phyloP scores from a whole-genome alignment of 371 early-diverging fungal genomes.

The Massospora cicadina region DNA sequence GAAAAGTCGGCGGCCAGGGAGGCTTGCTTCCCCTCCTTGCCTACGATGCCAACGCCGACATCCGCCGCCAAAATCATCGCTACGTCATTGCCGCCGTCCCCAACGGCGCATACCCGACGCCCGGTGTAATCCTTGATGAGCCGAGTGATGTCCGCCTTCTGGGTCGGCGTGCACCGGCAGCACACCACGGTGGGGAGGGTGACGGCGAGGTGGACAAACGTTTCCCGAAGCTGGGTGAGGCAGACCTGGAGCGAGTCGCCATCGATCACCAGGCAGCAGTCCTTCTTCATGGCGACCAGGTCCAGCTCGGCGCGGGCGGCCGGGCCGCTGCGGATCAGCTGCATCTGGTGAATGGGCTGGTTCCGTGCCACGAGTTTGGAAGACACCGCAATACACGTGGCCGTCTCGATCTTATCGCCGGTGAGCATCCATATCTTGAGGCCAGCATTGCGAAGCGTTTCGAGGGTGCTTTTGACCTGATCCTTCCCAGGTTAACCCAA shows the following conservation, averaged over 20 bases:
- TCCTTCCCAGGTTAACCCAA: constrained; percentile 24
- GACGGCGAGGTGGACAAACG: constrained; percentile 70
- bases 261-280: constrained; percentile 89
- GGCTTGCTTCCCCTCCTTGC: constrained; percentile 98
- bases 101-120: constrained; percentile 80
- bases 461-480: constrained; percentile 82
- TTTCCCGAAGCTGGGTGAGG: constrained; percentile 51
- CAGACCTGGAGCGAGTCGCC: constrained; percentile 68
- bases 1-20: constrained; percentile 96
- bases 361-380: constrained; percentile 81
- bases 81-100: constrained; percentile 99
- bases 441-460: constrained; percentile 89
- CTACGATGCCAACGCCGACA: constrained; percentile 96
- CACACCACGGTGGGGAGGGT: constrained; percentile 84
- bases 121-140: constrained; percentile 60
- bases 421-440: constrained; percentile 99
- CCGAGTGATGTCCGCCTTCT: constrained; percentile 94
- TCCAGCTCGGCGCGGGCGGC: constrained; percentile 49
- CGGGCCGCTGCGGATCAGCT: constrained; percentile 30
- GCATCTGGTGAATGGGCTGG: constrained; percentile 58
- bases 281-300: constrained; percentile 31
- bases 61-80: constrained; percentile 98
- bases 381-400: constrained; percentile 92
- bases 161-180: constrained; percentile 97
- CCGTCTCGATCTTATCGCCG: constrained; percentile 98